These are phyloP conservation scores for Sarcodon sp. DNA, from an alignment of 768 basidiomycete genomes.

Conservation along the genomic window DNA sequence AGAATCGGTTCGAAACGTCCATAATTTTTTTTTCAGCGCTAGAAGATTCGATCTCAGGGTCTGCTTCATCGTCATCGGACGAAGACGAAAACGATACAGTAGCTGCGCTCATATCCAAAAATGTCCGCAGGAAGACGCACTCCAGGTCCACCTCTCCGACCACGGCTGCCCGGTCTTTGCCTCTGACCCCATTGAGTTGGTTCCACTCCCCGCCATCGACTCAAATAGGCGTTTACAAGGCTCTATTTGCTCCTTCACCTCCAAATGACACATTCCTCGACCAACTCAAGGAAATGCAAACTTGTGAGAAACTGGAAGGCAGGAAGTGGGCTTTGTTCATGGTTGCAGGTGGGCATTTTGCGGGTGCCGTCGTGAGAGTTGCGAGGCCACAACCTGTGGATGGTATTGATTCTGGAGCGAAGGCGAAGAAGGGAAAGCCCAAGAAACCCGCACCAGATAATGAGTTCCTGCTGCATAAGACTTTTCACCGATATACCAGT, in stretches of 20 bases:
- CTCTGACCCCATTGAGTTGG: slow-evolving; percentile 73
- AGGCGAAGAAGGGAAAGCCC: slow-evolving; percentile 22
- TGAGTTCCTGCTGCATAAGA: slow-evolving; percentile 82
- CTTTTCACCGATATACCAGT: slow-evolving; percentile 99
- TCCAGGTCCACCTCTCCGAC: slow-evolving; percentile 36
- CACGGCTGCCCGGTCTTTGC: slow-evolving; percentile 20
- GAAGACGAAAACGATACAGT: slow-evolving; percentile 57
- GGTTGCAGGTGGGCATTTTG: slow-evolving; percentile 97
- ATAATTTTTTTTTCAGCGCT: slow-evolving; percentile 29
- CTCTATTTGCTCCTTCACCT: slow-evolving; percentile 45
- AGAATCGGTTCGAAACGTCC: neutral
- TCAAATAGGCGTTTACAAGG: slow-evolving; percentile 81
- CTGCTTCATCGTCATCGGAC: slow-evolving; percentile 58
- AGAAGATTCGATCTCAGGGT: slow-evolving; percentile 87
- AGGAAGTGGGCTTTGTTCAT: slow-evolving; percentile 91
- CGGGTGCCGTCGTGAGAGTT: slow-evolving; percentile 77
- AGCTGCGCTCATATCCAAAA: slow-evolving; percentile 49
- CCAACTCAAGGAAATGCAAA: slow-evolving; percentile 57
- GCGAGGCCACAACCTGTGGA: slow-evolving; percentile 25
- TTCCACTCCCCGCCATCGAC: slow-evolving; percentile 81
- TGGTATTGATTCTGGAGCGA: slow-evolving; percentile 19
- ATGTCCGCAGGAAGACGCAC: slow-evolving; percentile 23
- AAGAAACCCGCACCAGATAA: slow-evolving; percentile 64
- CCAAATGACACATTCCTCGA: slow-evolving; percentile 36
- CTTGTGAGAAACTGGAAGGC: slow-evolving; percentile 29